Evolutionary conservation across 257 asterid species (phyloP).

Genomic region (Petunia axillaris): DNA sequence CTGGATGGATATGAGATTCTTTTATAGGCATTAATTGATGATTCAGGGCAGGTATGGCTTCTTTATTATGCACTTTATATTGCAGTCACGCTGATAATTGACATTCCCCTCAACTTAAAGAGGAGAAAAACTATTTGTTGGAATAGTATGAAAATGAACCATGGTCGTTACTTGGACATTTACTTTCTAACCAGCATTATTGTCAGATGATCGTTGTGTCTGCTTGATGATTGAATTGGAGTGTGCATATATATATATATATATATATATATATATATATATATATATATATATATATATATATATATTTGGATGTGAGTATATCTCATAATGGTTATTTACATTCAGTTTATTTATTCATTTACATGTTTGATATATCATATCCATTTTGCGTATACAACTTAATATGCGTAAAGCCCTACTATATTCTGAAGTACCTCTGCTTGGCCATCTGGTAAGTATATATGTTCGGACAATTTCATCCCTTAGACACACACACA

Average conservation of each 20-base stretch:
- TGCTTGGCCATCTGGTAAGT: no score
- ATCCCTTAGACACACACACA: no score
- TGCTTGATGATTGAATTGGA: not conserved
- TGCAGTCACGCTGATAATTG: not conserved
- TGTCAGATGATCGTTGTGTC: not conserved
- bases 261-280: not conserved
- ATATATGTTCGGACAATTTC: no score
- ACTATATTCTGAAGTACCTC: no score
- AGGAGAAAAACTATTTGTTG: not conserved
- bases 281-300: no score
- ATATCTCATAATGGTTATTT: no score
- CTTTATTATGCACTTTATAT: not conserved
- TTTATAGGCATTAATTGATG: slow-evolving; percentile 69
- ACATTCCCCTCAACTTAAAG: not conserved
- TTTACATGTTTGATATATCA: no score
- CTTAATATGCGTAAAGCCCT: no score
- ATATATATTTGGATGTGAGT: no score
- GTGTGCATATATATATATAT: not conserved
- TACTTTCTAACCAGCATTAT: not conserved
- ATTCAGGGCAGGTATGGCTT: slow-evolving; percentile 60
- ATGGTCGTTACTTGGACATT: not conserved
- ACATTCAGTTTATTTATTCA: no score
- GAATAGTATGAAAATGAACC: not conserved
- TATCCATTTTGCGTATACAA: no score
- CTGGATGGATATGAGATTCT: slow-evolving; percentile 53